Evolutionary conservation across 2,329 filamentous ascomycete genomes (phyloP), one percentile per base, ranked within the genome.

Genomic region (Colletotrichum karsti): DNA sequence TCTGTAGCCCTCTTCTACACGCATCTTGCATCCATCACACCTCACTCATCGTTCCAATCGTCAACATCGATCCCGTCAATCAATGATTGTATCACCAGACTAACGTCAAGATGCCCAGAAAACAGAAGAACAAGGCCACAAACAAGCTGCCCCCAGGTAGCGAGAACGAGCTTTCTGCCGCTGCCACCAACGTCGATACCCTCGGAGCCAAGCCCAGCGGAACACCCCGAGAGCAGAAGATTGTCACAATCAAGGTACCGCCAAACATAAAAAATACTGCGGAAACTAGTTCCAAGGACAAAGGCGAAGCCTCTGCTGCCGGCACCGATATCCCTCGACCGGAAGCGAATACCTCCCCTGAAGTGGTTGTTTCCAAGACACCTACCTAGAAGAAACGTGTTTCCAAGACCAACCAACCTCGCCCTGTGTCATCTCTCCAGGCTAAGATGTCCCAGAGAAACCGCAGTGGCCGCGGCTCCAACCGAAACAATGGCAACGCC

Each of bases 401-500:
- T 51, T 30, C 59, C 26, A 26, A 37, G n/a, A 55, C 20, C 5
- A 48, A 12, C 12, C 50, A 39, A n/a, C 63, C 50, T 18, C 24
- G 48, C 41, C 58, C 63, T 33, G 13, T 28, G 20, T 41, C 33
- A 7, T 56, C 63, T 9, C 48, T 55, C 2, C 44, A 54, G 28
- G 61, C 35, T 22, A 69, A 72, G 60, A 84, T 83, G 81, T 82
- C 81, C 46, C 81, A 83, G 73, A 77, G 81, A 68, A 82, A 81
- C 68, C 80, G 82, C 61, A 82, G 81, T 72, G 80, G 80, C 57
- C 81, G 82, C 69, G 81, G 80, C 41, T 81, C 80, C 42, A 81
- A 81, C 74, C 79, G 82, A 44, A 83, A 82, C 74, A 83, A 81
- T 53, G 80, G 81, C 26, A 78, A 79, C 68, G 72, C 77, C 7